phyloP scores from a whole-genome alignment of 1,139 yeast genomes.

The Magnusiomyces clavatus region DNA sequence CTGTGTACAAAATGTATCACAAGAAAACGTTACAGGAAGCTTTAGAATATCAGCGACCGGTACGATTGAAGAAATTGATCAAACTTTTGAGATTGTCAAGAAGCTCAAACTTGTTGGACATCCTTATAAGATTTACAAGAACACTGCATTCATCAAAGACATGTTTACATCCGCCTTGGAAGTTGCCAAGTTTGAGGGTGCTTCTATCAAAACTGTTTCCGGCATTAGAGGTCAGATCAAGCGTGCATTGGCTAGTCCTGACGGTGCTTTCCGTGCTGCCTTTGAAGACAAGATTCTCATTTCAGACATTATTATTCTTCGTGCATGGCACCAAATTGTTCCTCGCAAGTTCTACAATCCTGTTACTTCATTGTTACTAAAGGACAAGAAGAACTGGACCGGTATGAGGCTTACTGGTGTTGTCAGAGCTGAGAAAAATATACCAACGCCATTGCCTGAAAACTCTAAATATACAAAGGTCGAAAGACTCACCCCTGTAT shows the following conservation, averaged over 20 bases:
- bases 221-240: slow-evolving; percentile 98
- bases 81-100: slow-evolving; percentile 85
- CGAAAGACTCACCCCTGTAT: slow-evolving; percentile 79
- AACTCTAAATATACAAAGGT: slow-evolving; percentile 66
- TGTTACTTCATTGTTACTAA: slow-evolving; percentile 76
- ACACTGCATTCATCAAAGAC: slow-evolving; percentile 94
- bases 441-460: slow-evolving; percentile 55
- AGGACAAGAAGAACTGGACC: slow-evolving; percentile 78
- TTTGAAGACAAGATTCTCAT: slow-evolving; percentile 91
- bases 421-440: slow-evolving; percentile 68
- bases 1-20: slow-evolving; percentile 85
- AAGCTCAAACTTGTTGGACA: slow-evolving; percentile 91
- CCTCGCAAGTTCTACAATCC: slow-evolving; percentile 92
- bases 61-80: slow-evolving; percentile 84
- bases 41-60: slow-evolving; percentile 99
- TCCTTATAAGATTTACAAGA: slow-evolving; percentile 88
- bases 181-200: slow-evolving; percentile 97
- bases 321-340: slow-evolving; percentile 95
- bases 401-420: slow-evolving; percentile 96
- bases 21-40: slow-evolving; percentile 74
- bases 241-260: slow-evolving; percentile 88
- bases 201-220: slow-evolving; percentile 89
- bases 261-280: slow-evolving; percentile 97
- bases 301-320: slow-evolving; percentile 81
- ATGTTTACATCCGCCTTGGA: slow-evolving; percentile 92